Evolutionary conservation across 2,329 filamentous ascomycete genomes (phyloP), one percentile per base, ranked within the genome.

Genomic region (Fusarium pseudograminearum): DNA sequence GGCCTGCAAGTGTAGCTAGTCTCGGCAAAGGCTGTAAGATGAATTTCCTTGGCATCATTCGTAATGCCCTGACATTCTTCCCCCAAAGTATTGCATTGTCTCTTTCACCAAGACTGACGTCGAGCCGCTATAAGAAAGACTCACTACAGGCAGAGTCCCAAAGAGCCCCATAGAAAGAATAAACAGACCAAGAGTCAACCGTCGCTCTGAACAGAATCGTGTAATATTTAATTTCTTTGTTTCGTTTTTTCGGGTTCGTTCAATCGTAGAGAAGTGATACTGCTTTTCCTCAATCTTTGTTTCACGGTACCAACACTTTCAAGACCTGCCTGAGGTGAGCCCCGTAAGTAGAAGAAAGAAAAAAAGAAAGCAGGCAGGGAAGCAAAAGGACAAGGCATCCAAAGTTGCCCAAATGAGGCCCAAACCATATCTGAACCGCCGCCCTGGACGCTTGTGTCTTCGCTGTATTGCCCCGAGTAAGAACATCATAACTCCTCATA

Each of bases 291-390:
- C 61, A 56, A 51, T 67, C 56, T 65, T 57, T 59, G 56, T 57
- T 56, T 57, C 65, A 64, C 61, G 59, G 67, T 60, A 60, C 61
- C 67, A 69, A 65, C 72, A 70, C 69, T 61, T 69, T 64, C 67
- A 67, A 76, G 73, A 63, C 74, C 74, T 61, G 74, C 70, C 71
- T 65, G 72, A 76, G 58, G 61, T 61, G 54, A 62, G 62, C 53
- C 67, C 44, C 66, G 54, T 30, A 46, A 70, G 40, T 64, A 65
- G 59, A 54, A 71, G 63, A 71, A 55, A 59, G 57, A 45, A 67
- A 40, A 40, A 20, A 15, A 65, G 57, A 56, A 71, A 65, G 53
- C 59, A 72, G 57, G 56, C 36, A 45, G 71, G 45, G 61, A 67
- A 74, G 61, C 59, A 70, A 65, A 40, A 65, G 42, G 56, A 70